A percentile compares a stretch with the other conserved stretches of the same genome.
Conservation (phyloP, 2,329 filamentous ascomycete species). For the Cercospora sp. region DNA sequence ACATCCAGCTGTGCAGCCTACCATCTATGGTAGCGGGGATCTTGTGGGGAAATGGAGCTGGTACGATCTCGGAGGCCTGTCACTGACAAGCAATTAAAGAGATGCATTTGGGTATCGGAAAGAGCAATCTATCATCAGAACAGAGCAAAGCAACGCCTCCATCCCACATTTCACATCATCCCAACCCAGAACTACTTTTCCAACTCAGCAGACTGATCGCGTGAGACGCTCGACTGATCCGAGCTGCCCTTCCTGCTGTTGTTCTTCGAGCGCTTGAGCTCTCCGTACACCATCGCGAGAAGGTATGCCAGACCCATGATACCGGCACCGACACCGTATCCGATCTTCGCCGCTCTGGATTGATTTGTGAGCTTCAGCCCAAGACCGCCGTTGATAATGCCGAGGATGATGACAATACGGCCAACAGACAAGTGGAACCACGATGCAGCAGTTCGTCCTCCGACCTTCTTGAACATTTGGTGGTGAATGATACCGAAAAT, state of each 20-base stretch:
- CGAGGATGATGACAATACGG: constrained; percentile 49
- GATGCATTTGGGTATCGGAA: background rate
- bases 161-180: background rate
- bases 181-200: background rate
- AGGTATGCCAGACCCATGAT: constrained; percentile 50
- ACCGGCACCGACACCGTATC: constrained; percentile 52
- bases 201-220: background rate
- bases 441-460: constrained; percentile 48
- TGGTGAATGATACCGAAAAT: constrained; percentile 57
- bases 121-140: constrained; percentile 1
- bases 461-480: constrained; percentile 42
- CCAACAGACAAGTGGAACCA: constrained; percentile 39
- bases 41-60: background rate
- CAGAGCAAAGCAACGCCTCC: background rate
- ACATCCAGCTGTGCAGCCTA: background rate
- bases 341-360: constrained; percentile 40
- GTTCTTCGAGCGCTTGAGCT: constrained; percentile 26
- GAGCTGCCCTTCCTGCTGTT: constrained; percentile 2
- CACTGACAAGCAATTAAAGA: background rate
- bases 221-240: background rate
- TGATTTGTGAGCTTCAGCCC: constrained; percentile 51
- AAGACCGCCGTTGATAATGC: constrained; percentile 58
- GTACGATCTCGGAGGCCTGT: background rate
- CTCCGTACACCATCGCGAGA: constrained; percentile 33
- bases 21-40: background rate